Evolutionary conservation across 352 stramenopile genomes (phyloP).

Genomic region (Globisporangium middletonii): DNA sequence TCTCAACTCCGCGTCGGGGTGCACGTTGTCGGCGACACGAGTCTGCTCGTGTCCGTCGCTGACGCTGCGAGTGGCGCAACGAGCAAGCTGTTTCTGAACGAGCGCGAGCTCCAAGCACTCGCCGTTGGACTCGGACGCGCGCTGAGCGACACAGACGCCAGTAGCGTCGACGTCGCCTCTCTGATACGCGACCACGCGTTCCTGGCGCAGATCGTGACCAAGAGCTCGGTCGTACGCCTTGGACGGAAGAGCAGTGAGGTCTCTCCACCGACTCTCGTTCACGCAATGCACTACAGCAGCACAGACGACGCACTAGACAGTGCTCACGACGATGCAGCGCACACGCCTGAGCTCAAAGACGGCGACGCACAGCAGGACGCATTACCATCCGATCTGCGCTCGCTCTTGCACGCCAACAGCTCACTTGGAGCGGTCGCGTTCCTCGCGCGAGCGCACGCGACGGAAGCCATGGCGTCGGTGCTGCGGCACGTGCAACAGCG

Average conservation of each 20-base stretch:
- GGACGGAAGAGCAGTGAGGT: constrained; percentile 16
- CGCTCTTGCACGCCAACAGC: constrained; percentile 20
- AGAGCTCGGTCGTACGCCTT: constrained; percentile 30
- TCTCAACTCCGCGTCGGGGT: constrained; percentile 18
- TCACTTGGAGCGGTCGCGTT: constrained; percentile 30
- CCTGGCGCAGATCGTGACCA: constrained; percentile 19
- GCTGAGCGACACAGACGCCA: neutral
- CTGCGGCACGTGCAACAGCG: constrained; percentile 37
- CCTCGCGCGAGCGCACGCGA: constrained; percentile 38
- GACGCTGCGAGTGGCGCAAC: constrained; percentile 1
- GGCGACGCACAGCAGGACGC: neutral
- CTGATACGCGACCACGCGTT: constrained; percentile 32
- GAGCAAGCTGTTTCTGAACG: constrained; percentile 13
- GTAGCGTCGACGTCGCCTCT: neutral
- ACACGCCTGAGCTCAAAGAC: neutral
- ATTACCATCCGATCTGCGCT: constrained; percentile 11
- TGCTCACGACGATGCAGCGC: neutral
- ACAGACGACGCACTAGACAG: neutral
- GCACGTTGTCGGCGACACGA: constrained; percentile 10
- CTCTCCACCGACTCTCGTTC: too few species aligned
- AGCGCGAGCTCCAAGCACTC: constrained; percentile 8
- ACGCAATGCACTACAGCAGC: too few species aligned
- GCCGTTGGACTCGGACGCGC: neutral
- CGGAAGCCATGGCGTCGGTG: constrained; percentile 28
- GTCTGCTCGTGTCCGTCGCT: constrained; percentile 20